Percentiles rank a stretch among this genome's conserved stretches.
These are phyloP conservation scores for Starmerella floris DNA, from an alignment of 805 yeast species.

Conservation along the genomic window DNA sequence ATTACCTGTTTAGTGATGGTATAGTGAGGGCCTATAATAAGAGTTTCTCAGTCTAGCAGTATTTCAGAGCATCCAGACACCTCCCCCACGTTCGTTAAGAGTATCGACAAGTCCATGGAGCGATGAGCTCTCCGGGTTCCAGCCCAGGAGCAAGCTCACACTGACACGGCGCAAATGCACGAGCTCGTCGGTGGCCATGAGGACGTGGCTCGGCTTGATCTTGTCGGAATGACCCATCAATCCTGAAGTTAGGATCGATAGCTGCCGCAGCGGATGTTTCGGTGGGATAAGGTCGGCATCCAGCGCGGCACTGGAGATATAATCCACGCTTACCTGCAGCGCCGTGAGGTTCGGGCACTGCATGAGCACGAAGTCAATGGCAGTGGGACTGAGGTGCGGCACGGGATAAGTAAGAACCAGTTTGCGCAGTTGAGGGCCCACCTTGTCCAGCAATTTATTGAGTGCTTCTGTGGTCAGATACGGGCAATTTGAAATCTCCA, in stretches of 20 bases:
- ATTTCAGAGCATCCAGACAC: slow-evolving; percentile 27
- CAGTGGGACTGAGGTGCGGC: slow-evolving; percentile 59
- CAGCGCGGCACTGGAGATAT: slow-evolving; percentile 39
- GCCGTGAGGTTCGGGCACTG: slow-evolving; percentile 61
- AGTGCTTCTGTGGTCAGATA: slow-evolving; percentile 52
- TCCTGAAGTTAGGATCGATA: slow-evolving; percentile 75
- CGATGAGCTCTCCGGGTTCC: slow-evolving; percentile 49
- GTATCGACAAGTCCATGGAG: slow-evolving; percentile 52
- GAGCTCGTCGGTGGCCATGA: slow-evolving; percentile 71
- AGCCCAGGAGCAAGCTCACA: slow-evolving; percentile 67
- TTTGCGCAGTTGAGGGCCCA: slow-evolving; percentile 52
- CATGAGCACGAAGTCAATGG: slow-evolving; percentile 58
- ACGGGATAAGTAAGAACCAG: slow-evolving; percentile 72
- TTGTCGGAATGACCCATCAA: slow-evolving; percentile 66
- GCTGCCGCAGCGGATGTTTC: slow-evolving; percentile 40
- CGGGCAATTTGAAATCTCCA: slow-evolving; percentile 85
- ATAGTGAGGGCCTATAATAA: too few species aligned
- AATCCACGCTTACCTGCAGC: slow-evolving; percentile 67
- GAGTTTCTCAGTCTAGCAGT: too few species aligned
- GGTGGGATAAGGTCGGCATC: slow-evolving; percentile 26
- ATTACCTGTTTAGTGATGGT: too few species aligned
- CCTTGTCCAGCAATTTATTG: slow-evolving; percentile 42
- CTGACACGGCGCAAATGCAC: slow-evolving; percentile 53
- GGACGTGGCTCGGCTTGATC: slow-evolving; percentile 76
- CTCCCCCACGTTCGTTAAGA: slow-evolving; percentile 64